Conservation (phyloP, 2,329 filamentous ascomycete species). For the Pyrenophora tritici-repentis region DNA sequence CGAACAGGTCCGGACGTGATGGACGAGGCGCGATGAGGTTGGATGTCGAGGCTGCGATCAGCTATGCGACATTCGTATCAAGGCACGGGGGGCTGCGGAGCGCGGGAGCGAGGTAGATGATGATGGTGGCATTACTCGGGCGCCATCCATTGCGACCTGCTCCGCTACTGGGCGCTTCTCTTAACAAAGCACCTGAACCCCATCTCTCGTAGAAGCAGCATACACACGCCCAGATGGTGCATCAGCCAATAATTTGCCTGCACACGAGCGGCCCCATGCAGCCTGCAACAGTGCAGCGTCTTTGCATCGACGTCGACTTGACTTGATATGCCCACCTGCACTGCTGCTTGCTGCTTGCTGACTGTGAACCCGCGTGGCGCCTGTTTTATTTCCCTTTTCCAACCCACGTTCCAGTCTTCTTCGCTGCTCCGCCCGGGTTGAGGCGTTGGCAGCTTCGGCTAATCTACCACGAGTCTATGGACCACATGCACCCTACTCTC, state of each 20-base stretch:
- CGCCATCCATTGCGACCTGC: constrained; percentile 12
- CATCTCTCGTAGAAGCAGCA: constrained; percentile 21
- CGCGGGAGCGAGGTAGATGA: background rate
- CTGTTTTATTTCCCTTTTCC: constrained; percentile 11
- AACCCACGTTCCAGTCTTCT: no score
- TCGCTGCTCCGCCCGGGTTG: constrained; percentile 21
- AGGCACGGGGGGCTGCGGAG: constrained; percentile 7
- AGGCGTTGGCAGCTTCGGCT: constrained; percentile 24
- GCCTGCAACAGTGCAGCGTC: constrained; percentile 8
- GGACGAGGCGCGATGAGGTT: constrained; percentile 28
- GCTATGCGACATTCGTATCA: constrained; percentile 1
- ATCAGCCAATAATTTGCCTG: constrained; percentile 18
- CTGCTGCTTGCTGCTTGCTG: background rate
- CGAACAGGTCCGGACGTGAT: constrained; percentile 21
- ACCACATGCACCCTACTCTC: no score
- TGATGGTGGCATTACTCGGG: constrained; percentile 12
- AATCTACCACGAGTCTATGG: no score
- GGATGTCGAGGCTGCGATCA: constrained; percentile 15
- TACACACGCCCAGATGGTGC: constrained; percentile 15
- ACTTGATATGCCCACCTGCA: no score
- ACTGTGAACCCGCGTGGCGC: background rate
- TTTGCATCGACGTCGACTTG: constrained; percentile 1
- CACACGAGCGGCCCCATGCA: constrained; percentile 14
- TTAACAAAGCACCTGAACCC: constrained; percentile 21
- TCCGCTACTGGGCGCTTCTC: constrained; percentile 13